Evolutionary conservation across 2,329 filamentous ascomycete genomes (phyloP), one percentile per base, ranked within the genome.

Genomic region (Colletotrichum cereale): DNA sequence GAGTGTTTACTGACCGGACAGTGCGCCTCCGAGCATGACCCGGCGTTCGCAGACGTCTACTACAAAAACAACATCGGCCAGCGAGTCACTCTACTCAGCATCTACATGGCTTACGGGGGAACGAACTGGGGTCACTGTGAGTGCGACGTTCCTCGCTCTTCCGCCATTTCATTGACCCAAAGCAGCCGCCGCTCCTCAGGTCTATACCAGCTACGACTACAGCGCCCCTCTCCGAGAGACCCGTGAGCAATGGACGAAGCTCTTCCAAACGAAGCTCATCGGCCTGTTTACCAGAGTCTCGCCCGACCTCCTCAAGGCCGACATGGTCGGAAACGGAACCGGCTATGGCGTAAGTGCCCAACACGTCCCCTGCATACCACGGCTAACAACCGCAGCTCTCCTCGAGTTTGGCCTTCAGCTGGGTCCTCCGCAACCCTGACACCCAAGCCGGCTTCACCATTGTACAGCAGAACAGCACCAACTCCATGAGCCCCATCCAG

Each of bases 91-190:
- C 88, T 96, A 14, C 83, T 94, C 68, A 95, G 91, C 75, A 77
- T 94, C 1, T 95, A 95, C 79, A 95, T 95, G 93, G 91, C 87
- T 1, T 93, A 87, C 74, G 93, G 93, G 21, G 93, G 93, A 8
- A 95, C 93, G 0, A 96, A 96, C 77, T 96, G 93, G 93, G 93
- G 93, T 0, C 95, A 94, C 73, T 24, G 60, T 74, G 24, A 71
- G 68, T 58, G 6, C 3, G 21, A 18, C 12, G 2, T 16, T 21
- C 14, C 2, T n/a, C 21, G 18, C 21, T 24, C 8, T 10, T 2
- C 31, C 12, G 36, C 11, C 18, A 21, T 21, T 3, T 7, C 21
- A 5, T 57, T 71, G 21, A 71, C 57, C 24, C 26, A 1, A 29
- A 18, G n/a, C 11, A 71, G 68, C 57, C 14, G 68, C 68, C 24